These are phyloP conservation scores for Candida nonsorbophila DNA, from an alignment of 805 yeast genomes.

Conservation along the genomic window DNA sequence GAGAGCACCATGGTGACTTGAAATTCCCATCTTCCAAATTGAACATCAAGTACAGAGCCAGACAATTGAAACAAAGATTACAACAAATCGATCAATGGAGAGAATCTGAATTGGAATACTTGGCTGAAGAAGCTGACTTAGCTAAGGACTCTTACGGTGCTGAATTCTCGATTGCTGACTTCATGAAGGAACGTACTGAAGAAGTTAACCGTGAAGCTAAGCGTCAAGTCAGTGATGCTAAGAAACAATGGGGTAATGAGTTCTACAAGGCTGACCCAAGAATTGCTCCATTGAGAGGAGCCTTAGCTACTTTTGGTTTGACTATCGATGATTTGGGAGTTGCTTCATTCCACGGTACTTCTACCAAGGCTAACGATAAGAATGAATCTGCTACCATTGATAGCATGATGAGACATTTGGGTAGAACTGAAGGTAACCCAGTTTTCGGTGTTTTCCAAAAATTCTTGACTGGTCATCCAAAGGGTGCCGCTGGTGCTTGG, in stretches of 20 bases:
- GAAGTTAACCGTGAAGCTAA: constrained; percentile 81
- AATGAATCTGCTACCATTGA: constrained; percentile 92
- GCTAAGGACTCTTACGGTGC: constrained; percentile 48
- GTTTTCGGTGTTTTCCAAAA: constrained; percentile 98
- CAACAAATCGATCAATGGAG: constrained; percentile 78
- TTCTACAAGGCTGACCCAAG: constrained; percentile 88
- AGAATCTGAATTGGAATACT: constrained; percentile 67
- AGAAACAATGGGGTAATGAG: constrained; percentile 91
- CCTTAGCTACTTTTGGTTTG: constrained; percentile 89
- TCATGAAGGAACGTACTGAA: constrained; percentile 77
- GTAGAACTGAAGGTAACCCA: constrained; percentile 97
- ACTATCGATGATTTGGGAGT: constrained; percentile 93
- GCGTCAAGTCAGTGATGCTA: constrained; percentile 82
- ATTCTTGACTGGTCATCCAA: constrained; percentile 98
- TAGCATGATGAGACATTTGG: constrained; percentile 89
- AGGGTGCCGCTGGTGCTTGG: constrained; percentile 99
- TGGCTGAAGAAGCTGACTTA: constrained; percentile 65
- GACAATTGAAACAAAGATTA: constrained; percentile 81
- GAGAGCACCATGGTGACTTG: constrained; percentile 81
- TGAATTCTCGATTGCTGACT: constrained; percentile 40
- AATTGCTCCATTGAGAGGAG: constrained; percentile 95
- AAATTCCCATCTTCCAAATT: constrained; percentile 76
- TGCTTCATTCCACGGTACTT: constrained; percentile 99
- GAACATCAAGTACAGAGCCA: constrained; percentile 87
- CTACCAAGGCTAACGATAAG: constrained; percentile 97